Evolutionary conservation across 306 rosid genomes (phyloP), one percentile per base, ranked within the genome.

Genomic region (Lathyrus sativus): DNA sequence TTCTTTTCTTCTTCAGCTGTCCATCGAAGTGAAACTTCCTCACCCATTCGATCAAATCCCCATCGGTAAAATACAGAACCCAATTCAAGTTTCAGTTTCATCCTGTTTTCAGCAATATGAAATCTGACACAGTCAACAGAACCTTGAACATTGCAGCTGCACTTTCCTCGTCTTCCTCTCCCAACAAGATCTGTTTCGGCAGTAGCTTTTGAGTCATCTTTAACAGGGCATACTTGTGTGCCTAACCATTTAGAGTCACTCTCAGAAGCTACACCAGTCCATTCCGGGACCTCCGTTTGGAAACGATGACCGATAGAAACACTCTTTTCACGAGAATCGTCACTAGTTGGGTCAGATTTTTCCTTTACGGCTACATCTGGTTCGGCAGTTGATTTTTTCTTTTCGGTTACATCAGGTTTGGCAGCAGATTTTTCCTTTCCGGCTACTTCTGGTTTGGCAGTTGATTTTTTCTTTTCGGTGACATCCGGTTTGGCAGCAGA

Each of bases 11-110:
- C 96, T 37, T 62, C 88, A 44, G 69, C 6, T 7, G 90, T 82
- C 99, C 99, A 93, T 53, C 70, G 86, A 77, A 93, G 96, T 4
- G 88, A 88, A 82, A 88, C 83, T 65, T 86, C 96, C 82, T 93
- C 99, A 1, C 97, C 97, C 97, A 93, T 93, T 3, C 57, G 70
- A 80, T 86, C 72, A 65, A 93, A 86, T 76, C 83, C 77, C 97
- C 95, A 93, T 13, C 11, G 80, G 75, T 75, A 90, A 80, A 90
- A 90, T 50, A 24, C 84, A 19, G 81, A 63, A 18, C 95, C 90
- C 72, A 93, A 79, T 70, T 90, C 88, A 39, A 65, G 95, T 82
- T 78, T 86, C 81, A 93, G 63, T 76, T 78, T 88, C 88, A 85
- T 76, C 85, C 86, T 82, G 18, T 74, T 85, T 80, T 93, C 99